A percentile compares a stretch with the other conserved stretches of the same genome.
phyloP scores from a whole-genome alignment of 495 filamentous ascomycete genomes.

The Talaromyces wortmannii region DNA sequence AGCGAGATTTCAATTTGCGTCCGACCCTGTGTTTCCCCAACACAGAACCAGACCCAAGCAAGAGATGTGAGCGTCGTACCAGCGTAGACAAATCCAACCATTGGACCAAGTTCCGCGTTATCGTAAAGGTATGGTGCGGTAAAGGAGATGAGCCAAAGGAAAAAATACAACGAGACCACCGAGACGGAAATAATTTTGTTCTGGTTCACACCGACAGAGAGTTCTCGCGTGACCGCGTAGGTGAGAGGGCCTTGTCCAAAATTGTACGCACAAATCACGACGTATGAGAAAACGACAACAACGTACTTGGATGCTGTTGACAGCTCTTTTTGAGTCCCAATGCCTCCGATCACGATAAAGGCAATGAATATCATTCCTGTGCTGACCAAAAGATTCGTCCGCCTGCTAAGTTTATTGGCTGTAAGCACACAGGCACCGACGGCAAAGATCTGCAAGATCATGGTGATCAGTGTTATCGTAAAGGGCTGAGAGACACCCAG shows the following conservation, averaged over 20 bases:
- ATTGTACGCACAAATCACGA: slow-evolving; percentile 29
- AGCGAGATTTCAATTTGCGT: slow-evolving; percentile 20
- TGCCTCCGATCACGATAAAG: slow-evolving; percentile 23
- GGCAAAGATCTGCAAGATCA: slow-evolving; percentile 26
- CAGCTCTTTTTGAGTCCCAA: slow-evolving; percentile 15
- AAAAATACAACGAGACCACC: slow-evolving; percentile 24
- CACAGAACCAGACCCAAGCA: slow-evolving; percentile 33
- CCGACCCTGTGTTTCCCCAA: slow-evolving; percentile 27
- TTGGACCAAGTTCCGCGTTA: slow-evolving; percentile 24
- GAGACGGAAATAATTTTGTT: slow-evolving; percentile 27
- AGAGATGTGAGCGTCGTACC: slow-evolving; percentile 19
- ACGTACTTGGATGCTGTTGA: slow-evolving; percentile 6
- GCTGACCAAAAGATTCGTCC: slow-evolving; percentile 21
- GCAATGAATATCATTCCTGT: slow-evolving; percentile 19
- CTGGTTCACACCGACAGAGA: slow-evolving; percentile 28
- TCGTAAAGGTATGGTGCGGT: slow-evolving; percentile 32
- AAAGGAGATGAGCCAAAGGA: slow-evolving; percentile 27
- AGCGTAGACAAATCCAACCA: slow-evolving; percentile 29
- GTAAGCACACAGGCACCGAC: slow-evolving; percentile 19
- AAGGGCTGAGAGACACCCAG: slow-evolving; percentile 27
- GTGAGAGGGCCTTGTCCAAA: slow-evolving; percentile 24
- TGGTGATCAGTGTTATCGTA: slow-evolving; percentile 24
- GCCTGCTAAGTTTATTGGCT: slow-evolving; percentile 24
- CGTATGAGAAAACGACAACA: slow-evolving; percentile 24
- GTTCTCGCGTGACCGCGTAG: slow-evolving; percentile 23